Base-by-base conservation (phyloP, 2,329 filamentous ascomycete species). In the Calonectria montana region DNA sequence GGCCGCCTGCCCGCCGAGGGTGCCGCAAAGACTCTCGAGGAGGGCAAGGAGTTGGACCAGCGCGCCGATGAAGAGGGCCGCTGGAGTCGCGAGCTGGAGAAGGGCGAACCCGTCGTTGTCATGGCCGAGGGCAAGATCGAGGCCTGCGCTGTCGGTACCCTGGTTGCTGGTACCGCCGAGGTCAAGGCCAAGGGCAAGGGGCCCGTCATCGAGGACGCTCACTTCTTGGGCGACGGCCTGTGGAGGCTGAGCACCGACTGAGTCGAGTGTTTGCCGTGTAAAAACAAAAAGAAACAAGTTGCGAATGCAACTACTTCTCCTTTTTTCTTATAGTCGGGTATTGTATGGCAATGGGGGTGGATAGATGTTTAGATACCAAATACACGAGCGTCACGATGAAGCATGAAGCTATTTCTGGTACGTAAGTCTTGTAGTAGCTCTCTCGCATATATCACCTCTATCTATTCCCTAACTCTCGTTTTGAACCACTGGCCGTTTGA, bases 141-240 rank as follows among this genome's bases (percentile, higher is more conserved):
- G 86, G 94, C 95, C 7, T 98, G 96, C 83, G 91, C 97, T 68
- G 93, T 99, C 0, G 97, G 97, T 0, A 87, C 94, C 74, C 82
- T 99, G 81, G 95, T 94, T 79, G 91, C 93, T 80, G 93, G 95
- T 3, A 98, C 97, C 0, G 92, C 93, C 83, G 95, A 98, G 84
- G 96, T 98, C 82, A 98, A 97, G 90, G 92, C 91, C 76, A 96
- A 96, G 86, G 95, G 95, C 76, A 98, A 98, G 87, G 97, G 97
- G 0, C 94, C 96, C 7, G 97, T 96, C 18, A 94, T 98, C 77
- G 96, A 98, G 86, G 93, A 95, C 73, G 94, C 94, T 37, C 97
- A 99, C 88, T 98, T 93, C 86, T 83, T 98, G 66, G 97, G 97
- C 0, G 97, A 99, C 87, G 97, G 96, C 21, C 86, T 99, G 78